Evolutionary conservation across 305 asterid genomes (phyloP), one percentile per base, ranked within the genome.

Genomic region (Fraxinus platypoda): DNA sequence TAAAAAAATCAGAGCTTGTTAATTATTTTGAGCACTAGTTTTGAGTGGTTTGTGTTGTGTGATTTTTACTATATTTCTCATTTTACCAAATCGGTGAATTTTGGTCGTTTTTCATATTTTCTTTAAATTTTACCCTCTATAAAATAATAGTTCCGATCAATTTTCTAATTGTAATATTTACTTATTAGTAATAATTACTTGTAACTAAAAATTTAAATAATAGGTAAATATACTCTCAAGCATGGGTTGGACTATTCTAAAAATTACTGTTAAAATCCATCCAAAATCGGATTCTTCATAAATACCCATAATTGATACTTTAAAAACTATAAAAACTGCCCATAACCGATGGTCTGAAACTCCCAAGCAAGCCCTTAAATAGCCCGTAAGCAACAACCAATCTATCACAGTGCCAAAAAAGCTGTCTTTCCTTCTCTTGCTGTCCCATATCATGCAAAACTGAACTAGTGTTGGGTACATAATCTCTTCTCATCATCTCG

Each of bases 391-490:
- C 98, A 35, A 93, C 89, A 15, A 95, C 97, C 64, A 90, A 75
- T 81, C 97, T 90, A 90, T 93, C 98, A 75, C 97, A 90, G 78
- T 93, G 97, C 97, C 98, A 92, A 85, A 93, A 94, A 21, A 92
- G 91, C 68, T 91, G 97, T 6, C 89, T 88, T 76, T 90, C 97
- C 90, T 91, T 92, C 90, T 92, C 97, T 37, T 84, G 91, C 34
- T 81, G 81, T n/a, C 85, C 93, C 95, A 94, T 91, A 38, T 94
- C 96, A 78, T 90, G 95, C 87, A 92, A 85, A 79, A 94, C 96
- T 31, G 77, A 87, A 13, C 86, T 84, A 33, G 90, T 92, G 37
- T 94, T 93, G 0, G 97, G 97, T 25, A 88, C 84, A 82, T 92
- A 94, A 7, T 95, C 94, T 86, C 91, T 85, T 84, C 72, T 92